Percentiles rank a stretch among this genome's conserved stretches.
Conservation (phyloP, 1,284 basidiomycete species). For the Polyporus tsugae region DNA sequence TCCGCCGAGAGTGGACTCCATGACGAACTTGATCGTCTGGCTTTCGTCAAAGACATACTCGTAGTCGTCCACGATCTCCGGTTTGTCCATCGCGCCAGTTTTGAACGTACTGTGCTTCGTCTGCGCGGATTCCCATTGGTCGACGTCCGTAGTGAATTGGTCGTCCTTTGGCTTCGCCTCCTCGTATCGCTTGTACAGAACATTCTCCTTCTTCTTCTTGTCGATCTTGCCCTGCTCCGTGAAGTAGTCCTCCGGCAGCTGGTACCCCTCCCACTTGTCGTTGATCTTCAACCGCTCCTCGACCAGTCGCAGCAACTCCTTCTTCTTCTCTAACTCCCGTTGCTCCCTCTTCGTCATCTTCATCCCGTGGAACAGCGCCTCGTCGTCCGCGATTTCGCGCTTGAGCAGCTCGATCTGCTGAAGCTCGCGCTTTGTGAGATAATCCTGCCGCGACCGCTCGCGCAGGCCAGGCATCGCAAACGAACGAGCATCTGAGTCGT, state of each 20-base stretch:
- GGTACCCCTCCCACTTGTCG: constrained; percentile 94
- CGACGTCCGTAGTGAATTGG: constrained; percentile 95
- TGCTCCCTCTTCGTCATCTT: constrained; percentile 88
- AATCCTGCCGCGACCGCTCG: constrained; percentile 90
- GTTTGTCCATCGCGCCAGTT: constrained; percentile 90
- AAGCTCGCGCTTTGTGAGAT: constrained; percentile 94
- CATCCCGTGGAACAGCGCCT: constrained; percentile 88
- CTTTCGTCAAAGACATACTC: constrained; percentile 99
- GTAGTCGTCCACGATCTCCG: constrained; percentile 83
- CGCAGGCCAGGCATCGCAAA: constrained; percentile 87
- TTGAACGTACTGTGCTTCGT: constrained; percentile 90
- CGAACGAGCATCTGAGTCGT: constrained; percentile 82
- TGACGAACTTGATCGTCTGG: constrained; percentile 95
- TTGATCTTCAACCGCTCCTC: constrained; percentile 95
- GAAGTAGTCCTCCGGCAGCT: constrained; percentile 95
- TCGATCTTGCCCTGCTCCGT: constrained; percentile 99
- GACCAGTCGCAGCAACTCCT: constrained; percentile 90
- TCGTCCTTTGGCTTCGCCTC: constrained; percentile 90
- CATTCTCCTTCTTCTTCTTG: constrained; percentile 95
- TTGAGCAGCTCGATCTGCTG: constrained; percentile 96
- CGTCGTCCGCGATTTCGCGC: constrained; percentile 93
- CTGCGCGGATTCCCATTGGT: constrained; percentile 96
- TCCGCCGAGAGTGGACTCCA: constrained; percentile 82
- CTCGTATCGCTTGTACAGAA: constrained; percentile 94
- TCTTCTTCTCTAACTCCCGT: constrained; percentile 89